Percentiles rank a stretch among this genome's conserved stretches.
Conservation (phyloP, 2,329 filamentous ascomycete genomes). For the Acrocalymma vagum region DNA sequence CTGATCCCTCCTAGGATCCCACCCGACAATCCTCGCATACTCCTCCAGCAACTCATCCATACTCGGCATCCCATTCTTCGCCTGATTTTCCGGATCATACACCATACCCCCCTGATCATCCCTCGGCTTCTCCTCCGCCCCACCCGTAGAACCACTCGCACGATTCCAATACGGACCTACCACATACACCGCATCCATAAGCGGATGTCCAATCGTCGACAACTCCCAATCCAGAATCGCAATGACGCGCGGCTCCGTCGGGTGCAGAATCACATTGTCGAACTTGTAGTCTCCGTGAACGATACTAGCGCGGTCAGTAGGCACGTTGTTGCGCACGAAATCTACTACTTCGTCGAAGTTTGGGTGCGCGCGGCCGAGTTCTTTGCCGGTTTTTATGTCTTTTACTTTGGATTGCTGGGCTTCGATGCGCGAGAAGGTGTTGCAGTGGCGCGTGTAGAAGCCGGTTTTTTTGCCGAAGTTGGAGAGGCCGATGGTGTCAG, state of each 20-base stretch:
- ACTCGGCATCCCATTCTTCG: constrained; percentile 70
- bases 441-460: constrained; percentile 87
- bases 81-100: constrained; percentile 36
- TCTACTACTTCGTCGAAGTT: constrained; percentile 79
- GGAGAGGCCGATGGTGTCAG: constrained; percentile 71
- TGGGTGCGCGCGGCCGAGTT: constrained; percentile 76
- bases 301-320: constrained; percentile 78
- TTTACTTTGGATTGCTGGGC: constrained; percentile 75
- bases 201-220: constrained; percentile 91
- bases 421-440: constrained; percentile 81
- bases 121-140: constrained; percentile 41
- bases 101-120: constrained; percentile 50
- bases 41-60: constrained; percentile 67
- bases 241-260: constrained; percentile 84
- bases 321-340: constrained; percentile 74
- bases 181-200: constrained; percentile 90
- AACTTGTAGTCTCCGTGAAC: constrained; percentile 97
- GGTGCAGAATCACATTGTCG: constrained; percentile 72
- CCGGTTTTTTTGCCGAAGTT: constrained; percentile 75
- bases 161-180: constrained; percentile 57
- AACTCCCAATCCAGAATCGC: constrained; percentile 98
- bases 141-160: constrained; percentile 30
- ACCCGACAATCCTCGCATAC: constrained; percentile 74
- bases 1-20: constrained; percentile 63
- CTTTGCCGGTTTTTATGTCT: constrained; percentile 74